Evolutionary conservation across 2,329 filamentous ascomycete genomes (phyloP).

Genomic region (Neoascochyta sp.): DNA sequence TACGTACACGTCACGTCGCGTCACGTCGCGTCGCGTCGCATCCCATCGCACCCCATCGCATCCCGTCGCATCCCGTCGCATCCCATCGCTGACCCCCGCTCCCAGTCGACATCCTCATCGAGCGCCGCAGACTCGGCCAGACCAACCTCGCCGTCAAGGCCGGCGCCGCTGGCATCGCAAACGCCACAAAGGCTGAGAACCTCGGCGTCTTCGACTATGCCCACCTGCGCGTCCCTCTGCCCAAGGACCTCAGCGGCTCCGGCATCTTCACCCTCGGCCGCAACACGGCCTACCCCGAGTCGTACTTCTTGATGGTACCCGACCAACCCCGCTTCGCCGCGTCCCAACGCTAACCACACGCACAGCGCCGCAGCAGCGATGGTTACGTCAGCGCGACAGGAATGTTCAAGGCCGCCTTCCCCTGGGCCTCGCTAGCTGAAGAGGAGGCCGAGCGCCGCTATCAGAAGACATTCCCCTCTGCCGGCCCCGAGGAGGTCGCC

Average conservation of each 20-base stretch:
- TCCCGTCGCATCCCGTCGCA: conserved; percentile 24
- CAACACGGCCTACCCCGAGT: conserved; percentile 64
- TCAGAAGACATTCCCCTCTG: conserved; percentile 77
- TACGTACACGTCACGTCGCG: too few species aligned
- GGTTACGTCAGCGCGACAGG: conserved; percentile 82
- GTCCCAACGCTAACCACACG: conserved; percentile 31
- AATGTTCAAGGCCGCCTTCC: conserved; percentile 90
- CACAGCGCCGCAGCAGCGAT: conserved; percentile 72
- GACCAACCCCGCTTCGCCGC: too few species aligned
- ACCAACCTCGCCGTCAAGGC: conserved; percentile 85
- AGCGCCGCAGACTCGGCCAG: conserved; percentile 83
- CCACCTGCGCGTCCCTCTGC: conserved; percentile 86
- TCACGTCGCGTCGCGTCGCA: conserved; percentile 28
- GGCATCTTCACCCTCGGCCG: conserved; percentile 81
- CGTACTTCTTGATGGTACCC: conserved; percentile 90
- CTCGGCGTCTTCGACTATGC: conserved; percentile 92
- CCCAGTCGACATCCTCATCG: conserved; percentile 59
- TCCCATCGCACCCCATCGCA: conserved; percentile 20
- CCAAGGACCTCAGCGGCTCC: conserved; percentile 79
- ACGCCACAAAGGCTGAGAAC: conserved; percentile 68
- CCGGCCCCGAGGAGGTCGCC: conserved; percentile 86
- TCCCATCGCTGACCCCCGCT: conserved; percentile 23
- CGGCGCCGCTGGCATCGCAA: conserved; percentile 64
- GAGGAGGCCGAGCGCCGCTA: conserved; percentile 75
- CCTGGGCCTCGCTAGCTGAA: conserved; percentile 68